Conservation (phyloP, 257 asterid genomes). For the Solanum verrucosum region DNA sequence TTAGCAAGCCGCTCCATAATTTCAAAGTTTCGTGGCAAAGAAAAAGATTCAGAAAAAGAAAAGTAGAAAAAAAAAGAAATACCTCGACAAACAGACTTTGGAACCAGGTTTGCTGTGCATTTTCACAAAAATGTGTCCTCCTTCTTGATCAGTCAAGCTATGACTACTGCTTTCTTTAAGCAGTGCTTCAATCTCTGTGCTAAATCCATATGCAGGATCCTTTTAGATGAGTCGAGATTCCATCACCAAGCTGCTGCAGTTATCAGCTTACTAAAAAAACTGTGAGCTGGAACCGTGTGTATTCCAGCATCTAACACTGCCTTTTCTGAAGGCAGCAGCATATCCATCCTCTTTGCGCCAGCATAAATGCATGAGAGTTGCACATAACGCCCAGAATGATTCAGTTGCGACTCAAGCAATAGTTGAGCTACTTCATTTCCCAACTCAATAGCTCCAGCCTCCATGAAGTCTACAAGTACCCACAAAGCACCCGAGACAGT, state of each 20-base stretch:
- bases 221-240: background rate
- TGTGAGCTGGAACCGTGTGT: conserved; percentile 62
- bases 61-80: background rate
- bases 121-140: background rate
- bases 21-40: background rate
- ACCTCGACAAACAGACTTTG: background rate
- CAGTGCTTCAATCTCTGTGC: no score
- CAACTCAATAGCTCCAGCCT: conserved; percentile 36
- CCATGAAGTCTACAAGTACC: conserved; percentile 73
- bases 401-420: background rate
- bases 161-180: background rate
- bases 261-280: conserved; percentile 13
- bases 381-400: conserved; percentile 42
- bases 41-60: background rate
- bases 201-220: background rate
- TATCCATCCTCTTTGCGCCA: conserved; percentile 53
- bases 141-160: background rate
- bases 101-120: background rate
- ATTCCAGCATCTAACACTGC: conserved; percentile 56
- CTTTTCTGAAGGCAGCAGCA: conserved; percentile 53
- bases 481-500: conserved; percentile 74
- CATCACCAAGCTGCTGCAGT: background rate
- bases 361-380: conserved; percentile 69
- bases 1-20: background rate
- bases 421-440: conserved; percentile 50